Evolutionary conservation across 2,329 filamentous ascomycete species (phyloP), one percentile per base, ranked within the genome.

Genomic region (Bipolaris cookei): DNA sequence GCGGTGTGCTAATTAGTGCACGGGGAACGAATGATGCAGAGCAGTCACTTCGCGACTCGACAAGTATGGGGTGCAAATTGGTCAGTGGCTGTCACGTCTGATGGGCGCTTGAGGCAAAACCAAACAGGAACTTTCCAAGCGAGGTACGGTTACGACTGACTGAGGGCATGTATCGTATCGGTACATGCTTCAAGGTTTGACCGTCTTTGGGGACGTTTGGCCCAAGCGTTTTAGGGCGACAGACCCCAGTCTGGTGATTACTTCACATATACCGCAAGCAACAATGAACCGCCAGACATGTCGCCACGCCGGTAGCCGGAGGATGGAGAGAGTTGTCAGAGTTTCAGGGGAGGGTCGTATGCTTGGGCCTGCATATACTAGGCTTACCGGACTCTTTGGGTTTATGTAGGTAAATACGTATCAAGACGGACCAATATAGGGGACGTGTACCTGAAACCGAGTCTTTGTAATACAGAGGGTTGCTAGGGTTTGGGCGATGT

Each of bases 51-150:
- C 20, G 20, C 18, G 34, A 25, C 21, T 38, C 21, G 8, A 48
- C 8, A 28, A 48, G 21, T 21, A 16, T 16, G 13, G 13, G 18
- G 21, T n/a, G 30, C n/a, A 38, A 30, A 34, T 18, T 18, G 3
- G 23, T 13, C 14, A 4, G 23, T 47, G 20, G 4, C 11, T 21
- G 37, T 32, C 30, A 35, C 4, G 32, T 8, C 13, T 20, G 32
- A 18, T 35, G 18, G 11, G 30, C 44, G 14, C 6, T 35, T n/a
- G 4, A 35, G 3, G 34, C 34, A 35, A 47, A 48, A 14, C 34
- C 21, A 37, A 38, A 11, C 34, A 38, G 21, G 14, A 48, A 18
- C 45, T 48, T 48, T 38, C 7, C 34, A 48, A 48, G 45, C 45
- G 45, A 48, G 8, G 16, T 35, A 11, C 16, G 13, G 28, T 30